phyloP scores from a whole-genome alignment of 1,284 basidiomycete species.

The Hortiboletus rubellus region DNA sequence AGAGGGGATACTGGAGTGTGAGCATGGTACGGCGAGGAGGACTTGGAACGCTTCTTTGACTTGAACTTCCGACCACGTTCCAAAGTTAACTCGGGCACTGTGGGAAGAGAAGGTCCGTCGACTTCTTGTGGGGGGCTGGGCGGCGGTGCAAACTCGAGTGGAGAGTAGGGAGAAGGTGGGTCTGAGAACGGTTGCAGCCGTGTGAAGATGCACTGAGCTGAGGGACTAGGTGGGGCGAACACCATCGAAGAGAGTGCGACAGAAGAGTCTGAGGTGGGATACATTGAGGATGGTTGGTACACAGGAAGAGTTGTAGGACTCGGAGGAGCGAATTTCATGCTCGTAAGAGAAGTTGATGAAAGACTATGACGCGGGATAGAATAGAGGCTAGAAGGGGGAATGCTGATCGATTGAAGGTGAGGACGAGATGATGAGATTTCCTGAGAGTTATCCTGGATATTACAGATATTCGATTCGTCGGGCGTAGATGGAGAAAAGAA shows the following conservation, averaged over 20 bases:
- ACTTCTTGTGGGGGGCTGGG: slow-evolving; percentile 22
- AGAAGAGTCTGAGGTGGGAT: slow-evolving; percentile 15
- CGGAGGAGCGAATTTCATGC: slow-evolving; percentile 35
- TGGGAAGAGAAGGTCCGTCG: slow-evolving; percentile 44
- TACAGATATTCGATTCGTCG: slow-evolving; percentile 27
- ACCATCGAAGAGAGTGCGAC: slow-evolving; percentile 27
- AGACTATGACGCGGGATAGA: slow-evolving; percentile 13
- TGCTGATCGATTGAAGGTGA: slow-evolving; percentile 21
- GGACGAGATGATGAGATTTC: slow-evolving; percentile 8
- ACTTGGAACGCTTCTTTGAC: slow-evolving; percentile 28
- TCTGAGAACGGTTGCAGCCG: slow-evolving; percentile 21
- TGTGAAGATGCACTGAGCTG: background rate
- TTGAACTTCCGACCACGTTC: slow-evolving; percentile 18
- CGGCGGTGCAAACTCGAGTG: slow-evolving; percentile 33
- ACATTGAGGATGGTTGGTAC: slow-evolving; percentile 9
- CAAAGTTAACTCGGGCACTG: slow-evolving; percentile 36
- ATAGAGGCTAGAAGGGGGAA: slow-evolving; percentile 22
- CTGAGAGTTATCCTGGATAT: slow-evolving; percentile 5
- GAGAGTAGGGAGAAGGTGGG: slow-evolving; percentile 29
- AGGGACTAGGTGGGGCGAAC: slow-evolving; percentile 34
- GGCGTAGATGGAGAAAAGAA: slow-evolving; percentile 43
- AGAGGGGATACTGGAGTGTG: slow-evolving; percentile 17
- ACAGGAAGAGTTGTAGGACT: slow-evolving; percentile 22
- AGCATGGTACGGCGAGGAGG: slow-evolving; percentile 26
- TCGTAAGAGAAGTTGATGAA: slow-evolving; percentile 27